A percentile compares a stretch with the other conserved stretches of the same genome.
phyloP scores from a whole-genome alignment of 2,329 filamentous ascomycete species.

The Pestalotiopsis sp. region DNA sequence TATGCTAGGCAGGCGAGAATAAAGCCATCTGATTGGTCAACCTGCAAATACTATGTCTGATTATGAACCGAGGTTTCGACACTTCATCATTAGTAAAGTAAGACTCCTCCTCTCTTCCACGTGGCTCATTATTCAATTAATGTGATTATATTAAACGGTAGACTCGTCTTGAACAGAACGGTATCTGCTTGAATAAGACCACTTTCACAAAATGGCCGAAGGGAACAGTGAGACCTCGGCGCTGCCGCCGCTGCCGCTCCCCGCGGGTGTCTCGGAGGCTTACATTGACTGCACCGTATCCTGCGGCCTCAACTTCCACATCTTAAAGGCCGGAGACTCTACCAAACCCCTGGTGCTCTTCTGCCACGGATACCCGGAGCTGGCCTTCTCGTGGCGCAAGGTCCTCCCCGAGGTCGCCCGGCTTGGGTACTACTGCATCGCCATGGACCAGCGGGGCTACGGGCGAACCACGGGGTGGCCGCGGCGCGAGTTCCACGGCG shows the following conservation, averaged over 20 bases:
- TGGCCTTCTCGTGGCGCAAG: slow-evolving; percentile 70
- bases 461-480: slow-evolving; percentile 66
- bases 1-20: background rate
- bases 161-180: background rate
- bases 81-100: background rate
- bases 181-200: background rate
- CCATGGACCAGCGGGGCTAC: slow-evolving; percentile 68
- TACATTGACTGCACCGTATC: slow-evolving; percentile 50
- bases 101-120: background rate
- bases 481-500: slow-evolving; percentile 45
- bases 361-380: slow-evolving; percentile 67
- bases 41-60: background rate
- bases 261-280: slow-evolving; percentile 52
- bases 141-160: background rate
- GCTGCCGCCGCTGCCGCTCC: slow-evolving; percentile 38
- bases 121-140: background rate
- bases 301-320: slow-evolving; percentile 61
- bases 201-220: background rate
- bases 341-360: slow-evolving; percentile 56
- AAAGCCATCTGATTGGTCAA: background rate
- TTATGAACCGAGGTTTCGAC: background rate
- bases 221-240: background rate
- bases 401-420: slow-evolving; percentile 58
- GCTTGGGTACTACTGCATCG: slow-evolving; percentile 64
- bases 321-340: slow-evolving; percentile 51